Evolutionary conservation across 306 rosid species (phyloP).

Genomic region (Prunus campanulata): DNA sequence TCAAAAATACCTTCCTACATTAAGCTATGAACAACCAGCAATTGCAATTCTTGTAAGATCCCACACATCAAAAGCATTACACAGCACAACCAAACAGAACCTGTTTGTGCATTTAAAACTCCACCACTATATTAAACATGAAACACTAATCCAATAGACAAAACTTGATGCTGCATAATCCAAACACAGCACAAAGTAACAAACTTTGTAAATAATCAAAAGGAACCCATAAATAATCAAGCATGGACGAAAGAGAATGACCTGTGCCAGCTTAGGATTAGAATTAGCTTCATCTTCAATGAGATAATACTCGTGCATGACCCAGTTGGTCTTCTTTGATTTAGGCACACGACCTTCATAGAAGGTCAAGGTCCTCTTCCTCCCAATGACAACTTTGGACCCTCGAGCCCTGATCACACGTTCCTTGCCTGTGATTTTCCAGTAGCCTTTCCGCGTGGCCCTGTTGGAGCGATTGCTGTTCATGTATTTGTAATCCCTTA

Average conservation of each 20-base stretch:
- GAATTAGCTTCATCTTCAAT: neutral
- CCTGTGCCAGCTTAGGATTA: neutral
- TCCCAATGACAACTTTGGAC: constrained; percentile 37
- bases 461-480: constrained; percentile 35
- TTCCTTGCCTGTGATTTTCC: constrained; percentile 57
- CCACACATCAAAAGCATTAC: neutral
- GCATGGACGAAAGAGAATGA: neutral
- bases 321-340: constrained; percentile 37
- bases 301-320: constrained; percentile 56
- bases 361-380: constrained; percentile 55
- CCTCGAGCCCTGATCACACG: constrained; percentile 27
- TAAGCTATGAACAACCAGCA: too few species aligned
- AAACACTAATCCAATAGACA: neutral
- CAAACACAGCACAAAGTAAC: neutral
- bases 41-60: too few species aligned
- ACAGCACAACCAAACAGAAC: too few species aligned
- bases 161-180: neutral
- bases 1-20: too few species aligned
- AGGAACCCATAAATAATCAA: neutral
- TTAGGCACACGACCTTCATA: constrained; percentile 27
- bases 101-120: neutral
- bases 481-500: constrained; percentile 30
- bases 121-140: neutral
- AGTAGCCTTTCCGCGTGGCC: constrained; percentile 41
- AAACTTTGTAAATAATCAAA: neutral